These are phyloP conservation scores for Puccinellia tenuiflora DNA, from an alignment of 176 grass and related monocot genomes.

Conservation along the genomic window DNA sequence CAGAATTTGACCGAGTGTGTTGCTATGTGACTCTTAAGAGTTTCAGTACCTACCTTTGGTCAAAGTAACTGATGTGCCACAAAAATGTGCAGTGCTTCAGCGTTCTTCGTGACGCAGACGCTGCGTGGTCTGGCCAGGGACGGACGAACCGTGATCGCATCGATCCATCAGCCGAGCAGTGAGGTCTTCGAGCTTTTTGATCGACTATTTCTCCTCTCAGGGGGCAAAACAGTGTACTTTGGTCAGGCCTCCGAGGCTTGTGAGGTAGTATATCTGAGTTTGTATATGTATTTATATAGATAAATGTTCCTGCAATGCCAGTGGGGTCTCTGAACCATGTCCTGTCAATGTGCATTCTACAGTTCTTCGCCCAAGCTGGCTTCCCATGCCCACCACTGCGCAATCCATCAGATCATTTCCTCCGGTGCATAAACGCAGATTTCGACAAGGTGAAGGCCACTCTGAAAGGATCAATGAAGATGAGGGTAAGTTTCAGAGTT, in stretches of 20 bases:
- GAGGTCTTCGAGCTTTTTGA: conserved; percentile 96
- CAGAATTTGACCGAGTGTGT: neutral
- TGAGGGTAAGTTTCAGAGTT: conserved; percentile 34
- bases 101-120: conserved; percentile 92
- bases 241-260: conserved; percentile 72
- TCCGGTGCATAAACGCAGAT: conserved; percentile 85
- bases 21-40: neutral
- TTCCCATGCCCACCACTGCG: conserved; percentile 79
- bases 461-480: conserved; percentile 94
- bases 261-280: conserved; percentile 45
- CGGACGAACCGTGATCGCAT: conserved; percentile 80
- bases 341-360: neutral
- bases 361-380: conserved; percentile 96
- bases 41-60: neutral
- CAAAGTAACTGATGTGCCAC: neutral
- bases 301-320: neutral
- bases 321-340: neutral
- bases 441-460: conserved; percentile 99
- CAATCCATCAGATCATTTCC: conserved; percentile 96
- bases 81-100: conserved; percentile 61
- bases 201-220: conserved; percentile 76
- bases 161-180: conserved; percentile 93
- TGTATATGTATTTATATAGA: neutral
- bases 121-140: conserved; percentile 77
- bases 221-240: conserved; percentile 88